A percentile compares a stretch with the other conserved stretches of the same genome.
These are phyloP conservation scores for Metarhizium album DNA, from an alignment of 2,329 filamentous ascomycete species.

Conservation along the genomic window DNA sequence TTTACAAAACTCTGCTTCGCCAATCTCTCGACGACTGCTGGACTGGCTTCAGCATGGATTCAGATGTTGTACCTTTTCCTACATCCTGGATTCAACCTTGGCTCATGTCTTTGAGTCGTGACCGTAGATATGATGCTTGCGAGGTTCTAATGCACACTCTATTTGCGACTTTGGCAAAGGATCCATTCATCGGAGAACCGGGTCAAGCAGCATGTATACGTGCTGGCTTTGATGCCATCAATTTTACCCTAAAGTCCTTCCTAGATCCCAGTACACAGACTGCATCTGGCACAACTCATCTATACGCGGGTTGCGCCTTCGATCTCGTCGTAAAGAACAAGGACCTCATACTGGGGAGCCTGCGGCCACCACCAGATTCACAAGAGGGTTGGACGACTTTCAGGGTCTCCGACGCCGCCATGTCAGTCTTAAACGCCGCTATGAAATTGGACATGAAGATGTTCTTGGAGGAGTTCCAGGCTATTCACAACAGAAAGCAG, in stretches of 20 bases:
- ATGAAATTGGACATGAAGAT: slow-evolving; percentile 34
- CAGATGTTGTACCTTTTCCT: slow-evolving; percentile 48
- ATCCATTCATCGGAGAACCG: slow-evolving; percentile 40
- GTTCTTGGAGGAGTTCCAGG: slow-evolving; percentile 35
- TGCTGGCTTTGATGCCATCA: slow-evolving; percentile 51
- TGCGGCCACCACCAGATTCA: slow-evolving; percentile 16
- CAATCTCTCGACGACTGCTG: slow-evolving; percentile 43
- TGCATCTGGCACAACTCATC: slow-evolving; percentile 41
- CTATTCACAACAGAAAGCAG: slow-evolving; percentile 48
- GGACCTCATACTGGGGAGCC: slow-evolving; percentile 40
- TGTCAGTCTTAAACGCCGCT: slow-evolving; percentile 41
- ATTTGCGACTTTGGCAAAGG: slow-evolving; percentile 51
- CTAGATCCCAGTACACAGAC: slow-evolving; percentile 32
- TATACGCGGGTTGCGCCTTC: slow-evolving; percentile 54
- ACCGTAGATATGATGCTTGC: slow-evolving; percentile 69
- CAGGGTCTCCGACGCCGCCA: slow-evolving; percentile 33
- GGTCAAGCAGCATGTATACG: slow-evolving; percentile 52
- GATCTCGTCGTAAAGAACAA: slow-evolving; percentile 55
- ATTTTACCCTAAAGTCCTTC: slow-evolving; percentile 46
- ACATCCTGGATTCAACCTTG: slow-evolving; percentile 72
- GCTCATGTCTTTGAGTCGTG: slow-evolving; percentile 63
- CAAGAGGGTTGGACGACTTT: slow-evolving; percentile 29
- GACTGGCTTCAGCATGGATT: slow-evolving; percentile 27
- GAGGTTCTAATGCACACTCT: slow-evolving; percentile 68
- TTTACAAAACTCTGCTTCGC: slow-evolving; percentile 49